Percentiles rank a stretch among this genome's conserved stretches.
Evolutionary conservation across 768 basidiomycete species (phyloP).

Genomic region (Phallus indusiatus): DNA sequence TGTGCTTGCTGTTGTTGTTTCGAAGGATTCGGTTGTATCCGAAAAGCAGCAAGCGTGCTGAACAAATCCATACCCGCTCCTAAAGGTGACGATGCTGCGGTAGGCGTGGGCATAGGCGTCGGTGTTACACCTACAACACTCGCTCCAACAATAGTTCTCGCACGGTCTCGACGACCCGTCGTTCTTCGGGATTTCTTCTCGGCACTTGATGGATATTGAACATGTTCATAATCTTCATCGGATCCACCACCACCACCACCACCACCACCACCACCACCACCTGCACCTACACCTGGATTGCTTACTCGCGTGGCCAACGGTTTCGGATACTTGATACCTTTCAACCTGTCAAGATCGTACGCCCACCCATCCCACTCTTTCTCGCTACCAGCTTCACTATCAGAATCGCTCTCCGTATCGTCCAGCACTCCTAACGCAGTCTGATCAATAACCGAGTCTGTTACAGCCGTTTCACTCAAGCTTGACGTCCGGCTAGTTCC

Average conservation of each 20-base stretch:
- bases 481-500: neutral
- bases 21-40: too few relatives aligned
- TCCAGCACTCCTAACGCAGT: constrained; percentile 16
- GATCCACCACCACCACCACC: neutral
- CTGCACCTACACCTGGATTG: neutral
- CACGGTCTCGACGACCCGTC: neutral
- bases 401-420: constrained; percentile 28
- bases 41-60: too few relatives aligned
- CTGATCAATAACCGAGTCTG: constrained; percentile 8
- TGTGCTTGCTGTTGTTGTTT: too few relatives aligned
- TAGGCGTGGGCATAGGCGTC: neutral
- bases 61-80: too few relatives aligned
- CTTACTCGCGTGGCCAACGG: neutral
- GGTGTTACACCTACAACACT: neutral
- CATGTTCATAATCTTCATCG: neutral
- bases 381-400: constrained; percentile 38
- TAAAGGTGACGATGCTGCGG: neutral
- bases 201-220: neutral
- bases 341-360: constrained; percentile 39
- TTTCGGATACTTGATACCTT: neutral
- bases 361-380: constrained; percentile 62
- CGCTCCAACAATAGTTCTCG: neutral
- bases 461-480: constrained; percentile 7
- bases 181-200: neutral
- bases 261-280: too few relatives aligned